Evolutionary conservation across 1,139 yeast genomes (phyloP).

Genomic region (Zygosaccharomyces sapae): DNA sequence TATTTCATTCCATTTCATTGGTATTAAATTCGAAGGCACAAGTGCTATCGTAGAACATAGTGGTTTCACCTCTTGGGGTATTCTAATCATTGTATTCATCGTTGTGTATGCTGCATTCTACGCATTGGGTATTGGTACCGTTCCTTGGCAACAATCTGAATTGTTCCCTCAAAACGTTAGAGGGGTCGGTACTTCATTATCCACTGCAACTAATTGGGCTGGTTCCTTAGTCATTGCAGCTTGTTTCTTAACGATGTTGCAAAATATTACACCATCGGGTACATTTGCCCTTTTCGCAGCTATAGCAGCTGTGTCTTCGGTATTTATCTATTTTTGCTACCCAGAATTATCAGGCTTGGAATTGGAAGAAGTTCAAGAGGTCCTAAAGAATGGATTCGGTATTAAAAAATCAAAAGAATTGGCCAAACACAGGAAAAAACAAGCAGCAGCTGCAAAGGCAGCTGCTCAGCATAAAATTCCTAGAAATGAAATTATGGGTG

Average conservation of each 20-base stretch:
- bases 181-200: constrained; percentile 84
- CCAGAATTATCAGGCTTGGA: constrained; percentile 91
- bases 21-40: constrained; percentile 50
- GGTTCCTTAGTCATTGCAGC: constrained; percentile 89
- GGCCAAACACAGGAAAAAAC: constrained; percentile 40
- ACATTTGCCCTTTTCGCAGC: constrained; percentile 90
- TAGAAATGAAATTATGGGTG: background rate
- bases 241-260: constrained; percentile 89
- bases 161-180: constrained; percentile 89
- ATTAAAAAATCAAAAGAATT: constrained; percentile 64
- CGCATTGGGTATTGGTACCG: constrained; percentile 92
- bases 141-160: constrained; percentile 98
- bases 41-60: constrained; percentile 40
- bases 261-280: constrained; percentile 89
- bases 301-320: constrained; percentile 62
- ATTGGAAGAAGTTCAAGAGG: constrained; percentile 81
- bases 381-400: constrained; percentile 79
- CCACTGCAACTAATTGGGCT: constrained; percentile 95
- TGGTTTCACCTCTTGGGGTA: constrained; percentile 78
- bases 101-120: constrained; percentile 82
- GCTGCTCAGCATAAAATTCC: constrained; percentile 9
- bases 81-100: constrained; percentile 78
- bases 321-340: constrained; percentile 74
- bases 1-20: constrained; percentile 81
- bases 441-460: constrained; percentile 22